phyloP scores from a whole-genome alignment of 2,329 filamentous ascomycete species.

The Phyllachora maydis region DNA sequence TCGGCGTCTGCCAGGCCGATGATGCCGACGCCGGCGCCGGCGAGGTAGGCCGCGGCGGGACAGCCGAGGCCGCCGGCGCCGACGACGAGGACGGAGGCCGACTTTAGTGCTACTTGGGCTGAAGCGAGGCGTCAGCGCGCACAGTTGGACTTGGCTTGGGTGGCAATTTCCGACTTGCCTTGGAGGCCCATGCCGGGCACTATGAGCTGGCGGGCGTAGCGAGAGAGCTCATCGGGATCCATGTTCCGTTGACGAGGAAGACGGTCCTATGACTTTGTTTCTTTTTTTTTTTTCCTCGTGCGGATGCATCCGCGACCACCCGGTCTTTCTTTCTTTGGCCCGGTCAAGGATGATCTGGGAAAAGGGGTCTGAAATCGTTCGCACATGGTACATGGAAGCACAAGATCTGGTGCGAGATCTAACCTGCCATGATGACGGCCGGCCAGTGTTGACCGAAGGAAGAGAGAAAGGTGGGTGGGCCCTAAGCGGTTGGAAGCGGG shows the following conservation, averaged over 20 bases:
- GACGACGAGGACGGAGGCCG: conserved; percentile 55
- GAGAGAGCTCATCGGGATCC: conserved; percentile 46
- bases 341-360: too few relatives aligned
- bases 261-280: too few relatives aligned
- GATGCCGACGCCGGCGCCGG: conserved; percentile 68
- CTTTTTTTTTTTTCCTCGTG: too few relatives aligned
- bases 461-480: too few relatives aligned
- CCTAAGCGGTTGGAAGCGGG: too few relatives aligned
- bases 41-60: conserved; percentile 81
- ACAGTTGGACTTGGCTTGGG: not conserved
- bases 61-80: conserved; percentile 83
- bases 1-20: conserved; percentile 80
- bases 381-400: too few relatives aligned
- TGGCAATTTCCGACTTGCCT: conserved; percentile 22
- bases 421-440: too few relatives aligned
- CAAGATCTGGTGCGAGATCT: too few relatives aligned
- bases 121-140: conserved; percentile 1
- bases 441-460: too few relatives aligned
- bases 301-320: too few relatives aligned
- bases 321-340: too few relatives aligned
- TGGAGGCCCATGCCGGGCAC: conserved; percentile 61
- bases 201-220: conserved; percentile 84
- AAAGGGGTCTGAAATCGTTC: too few relatives aligned
- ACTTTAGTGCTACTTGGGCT: conserved; percentile 60
- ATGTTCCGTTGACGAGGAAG: not conserved